A percentile compares a stretch with the other conserved stretches of the same genome.
phyloP scores from a whole-genome alignment of 441 rosid species.

The Manihot esculenta region DNA sequence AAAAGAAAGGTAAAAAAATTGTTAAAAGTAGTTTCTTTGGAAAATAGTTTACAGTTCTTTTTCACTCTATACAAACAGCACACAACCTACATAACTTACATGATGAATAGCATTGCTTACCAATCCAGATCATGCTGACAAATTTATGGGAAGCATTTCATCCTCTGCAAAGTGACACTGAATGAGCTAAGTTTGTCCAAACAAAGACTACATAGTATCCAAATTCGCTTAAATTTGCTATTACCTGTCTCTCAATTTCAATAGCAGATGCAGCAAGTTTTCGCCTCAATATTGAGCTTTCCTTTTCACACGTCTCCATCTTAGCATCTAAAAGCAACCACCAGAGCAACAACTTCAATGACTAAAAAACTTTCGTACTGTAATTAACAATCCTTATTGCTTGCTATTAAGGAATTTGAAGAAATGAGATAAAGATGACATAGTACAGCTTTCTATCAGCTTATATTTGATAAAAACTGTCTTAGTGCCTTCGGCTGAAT shows the following conservation, averaged over 20 bases:
- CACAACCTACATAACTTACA: conserved; percentile 11
- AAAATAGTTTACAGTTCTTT: not conserved
- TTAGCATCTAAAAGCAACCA: conserved; percentile 51
- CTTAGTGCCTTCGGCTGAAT: not conserved
- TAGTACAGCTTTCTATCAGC: not conserved
- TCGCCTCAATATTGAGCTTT: conserved; percentile 57
- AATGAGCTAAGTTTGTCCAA: conserved; percentile 8
- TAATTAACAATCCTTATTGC: not conserved
- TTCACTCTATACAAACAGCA: not conserved
- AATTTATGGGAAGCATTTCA: conserved; percentile 91
- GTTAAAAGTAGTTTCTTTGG: not conserved
- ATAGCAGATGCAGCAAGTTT: conserved; percentile 76
- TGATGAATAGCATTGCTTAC: not conserved
- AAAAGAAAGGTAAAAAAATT: not conserved
- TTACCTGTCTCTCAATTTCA: conserved; percentile 95
- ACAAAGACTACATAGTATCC: conserved; percentile 22
- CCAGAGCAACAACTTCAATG: conserved; percentile 10
- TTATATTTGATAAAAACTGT: not conserved
- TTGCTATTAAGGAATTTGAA: not conserved
- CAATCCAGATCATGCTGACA: not conserved
- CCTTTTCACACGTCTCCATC: conserved; percentile 70
- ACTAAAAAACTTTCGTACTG: not conserved
- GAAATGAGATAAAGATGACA: not conserved
- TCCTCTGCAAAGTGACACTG: conserved; percentile 61
- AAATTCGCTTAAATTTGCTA: conserved; percentile 10